Conservation (phyloP, 768 basidiomycete genomes). For the Collybiopsis luxurians region DNA sequence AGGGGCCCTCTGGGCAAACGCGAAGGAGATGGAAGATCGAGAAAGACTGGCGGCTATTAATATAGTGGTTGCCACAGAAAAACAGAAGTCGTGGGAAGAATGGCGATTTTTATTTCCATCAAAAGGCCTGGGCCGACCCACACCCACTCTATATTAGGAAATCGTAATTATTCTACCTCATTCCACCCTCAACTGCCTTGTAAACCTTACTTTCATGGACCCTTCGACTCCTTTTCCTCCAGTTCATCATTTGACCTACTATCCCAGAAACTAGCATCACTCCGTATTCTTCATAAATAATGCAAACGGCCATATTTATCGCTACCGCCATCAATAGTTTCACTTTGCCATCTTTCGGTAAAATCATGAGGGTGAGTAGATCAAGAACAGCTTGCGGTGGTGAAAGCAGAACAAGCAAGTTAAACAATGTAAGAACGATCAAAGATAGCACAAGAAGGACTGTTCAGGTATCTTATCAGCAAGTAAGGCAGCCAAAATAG, state of each 20-base stretch:
- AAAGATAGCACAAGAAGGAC: slow-evolving; percentile 84
- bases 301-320: slow-evolving; percentile 68
- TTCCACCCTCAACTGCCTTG: slow-evolving; percentile 79
- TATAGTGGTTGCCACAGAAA: slow-evolving; percentile 14
- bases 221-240: slow-evolving; percentile 41
- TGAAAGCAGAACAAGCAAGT: slow-evolving; percentile 69
- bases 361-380: slow-evolving; percentile 72
- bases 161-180: slow-evolving; percentile 30
- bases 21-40: slow-evolving; percentile 19
- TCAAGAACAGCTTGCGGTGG: slow-evolving; percentile 59
- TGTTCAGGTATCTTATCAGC: too few relatives aligned
- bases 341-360: slow-evolving; percentile 67
- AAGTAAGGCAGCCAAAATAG: too few relatives aligned
- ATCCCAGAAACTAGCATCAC: slow-evolving; percentile 53
- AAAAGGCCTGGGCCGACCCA: too few relatives aligned
- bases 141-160: not conserved
- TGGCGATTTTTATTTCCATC: too few relatives aligned
- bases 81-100: not conserved
- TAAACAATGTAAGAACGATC: slow-evolving; percentile 64
- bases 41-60: slow-evolving; percentile 21
- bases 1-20: slow-evolving; percentile 41
- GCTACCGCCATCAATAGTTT: slow-evolving; percentile 66
- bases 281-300: slow-evolving; percentile 78
- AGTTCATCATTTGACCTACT: slow-evolving; percentile 44
- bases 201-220: slow-evolving; percentile 65